Evolutionary conservation across 2,329 filamentous ascomycete species (phyloP).

Genomic region (Bipolaris oryzae): DNA sequence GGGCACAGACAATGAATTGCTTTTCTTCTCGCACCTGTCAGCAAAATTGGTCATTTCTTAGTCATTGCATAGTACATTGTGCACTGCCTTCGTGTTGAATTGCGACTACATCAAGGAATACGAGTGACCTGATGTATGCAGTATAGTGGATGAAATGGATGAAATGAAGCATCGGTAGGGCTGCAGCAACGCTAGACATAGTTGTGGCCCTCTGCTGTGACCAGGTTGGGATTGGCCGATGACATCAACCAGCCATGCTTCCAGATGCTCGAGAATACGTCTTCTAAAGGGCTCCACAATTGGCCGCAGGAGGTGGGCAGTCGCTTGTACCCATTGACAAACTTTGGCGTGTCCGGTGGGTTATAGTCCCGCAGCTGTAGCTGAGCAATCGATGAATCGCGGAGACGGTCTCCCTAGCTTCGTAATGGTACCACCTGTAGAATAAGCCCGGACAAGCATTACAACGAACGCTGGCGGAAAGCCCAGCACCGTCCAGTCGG

Average conservation of each 20-base stretch:
- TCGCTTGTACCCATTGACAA: neutral
- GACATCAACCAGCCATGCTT: neutral
- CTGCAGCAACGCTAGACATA: neutral
- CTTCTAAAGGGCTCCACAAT: neutral
- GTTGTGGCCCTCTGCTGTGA: neutral
- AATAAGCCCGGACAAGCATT: neutral
- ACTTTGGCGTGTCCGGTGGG: neutral
- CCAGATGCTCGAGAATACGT: neutral
- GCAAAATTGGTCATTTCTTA: too few species aligned
- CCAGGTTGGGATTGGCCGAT: neutral
- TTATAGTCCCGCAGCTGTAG: neutral
- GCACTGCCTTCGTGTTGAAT: too few species aligned
- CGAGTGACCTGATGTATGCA: neutral
- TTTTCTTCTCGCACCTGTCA: too few species aligned
- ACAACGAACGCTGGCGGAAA: slow-evolving; percentile 1
- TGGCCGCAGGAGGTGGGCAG: neutral
- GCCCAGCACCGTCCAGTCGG: neutral
- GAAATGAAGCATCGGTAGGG: neutral
- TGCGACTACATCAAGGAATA: too few species aligned
- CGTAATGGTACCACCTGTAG: too few species aligned
- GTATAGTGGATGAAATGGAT: neutral
- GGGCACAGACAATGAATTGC: too few species aligned
- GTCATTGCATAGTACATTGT: too few species aligned
- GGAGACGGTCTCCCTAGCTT: neutral
- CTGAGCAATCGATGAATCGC: neutral